Conservation (phyloP, 805 yeast genomes). For the Sugiyamaella qingdaonensis region DNA sequence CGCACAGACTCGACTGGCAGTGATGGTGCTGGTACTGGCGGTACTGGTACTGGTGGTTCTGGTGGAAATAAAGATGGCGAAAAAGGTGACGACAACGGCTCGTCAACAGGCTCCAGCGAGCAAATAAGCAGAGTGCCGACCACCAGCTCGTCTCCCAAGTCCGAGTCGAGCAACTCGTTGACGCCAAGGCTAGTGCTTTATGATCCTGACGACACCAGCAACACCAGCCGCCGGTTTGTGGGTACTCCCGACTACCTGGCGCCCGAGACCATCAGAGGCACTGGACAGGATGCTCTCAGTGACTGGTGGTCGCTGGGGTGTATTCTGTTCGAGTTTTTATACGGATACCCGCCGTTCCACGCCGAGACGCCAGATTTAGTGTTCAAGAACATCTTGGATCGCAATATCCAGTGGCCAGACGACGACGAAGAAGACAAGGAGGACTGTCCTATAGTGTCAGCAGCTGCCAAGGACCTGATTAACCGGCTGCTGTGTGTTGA, state of each 20-base stretch:
- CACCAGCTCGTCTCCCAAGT: slow-evolving; percentile 1
- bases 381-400: slow-evolving; percentile 71
- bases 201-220: slow-evolving; percentile 61
- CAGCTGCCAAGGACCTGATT: slow-evolving; percentile 73
- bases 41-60: slow-evolving; percentile 3
- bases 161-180: slow-evolving; percentile 3
- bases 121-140: background rate
- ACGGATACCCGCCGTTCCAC: slow-evolving; percentile 94
- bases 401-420: slow-evolving; percentile 82
- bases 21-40: slow-evolving; percentile 4
- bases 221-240: slow-evolving; percentile 59
- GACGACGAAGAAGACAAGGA: slow-evolving; percentile 19
- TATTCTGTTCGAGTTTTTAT: slow-evolving; percentile 83
- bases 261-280: slow-evolving; percentile 89
- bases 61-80: slow-evolving; percentile 8
- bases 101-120: background rate
- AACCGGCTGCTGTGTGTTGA: slow-evolving; percentile 55
- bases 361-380: slow-evolving; percentile 74
- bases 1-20: slow-evolving; percentile 13
- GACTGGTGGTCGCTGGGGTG: slow-evolving; percentile 99
- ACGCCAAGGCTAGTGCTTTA: slow-evolving; percentile 40
- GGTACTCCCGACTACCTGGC: slow-evolving; percentile 98
- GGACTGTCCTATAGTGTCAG: slow-evolving; percentile 36
- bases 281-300: slow-evolving; percentile 75
- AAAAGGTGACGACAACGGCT: slow-evolving; percentile 24